Evolutionary conservation across 495 filamentous ascomycete genomes (phyloP).

Genomic region (Trichoderma orchidacearum): DNA sequence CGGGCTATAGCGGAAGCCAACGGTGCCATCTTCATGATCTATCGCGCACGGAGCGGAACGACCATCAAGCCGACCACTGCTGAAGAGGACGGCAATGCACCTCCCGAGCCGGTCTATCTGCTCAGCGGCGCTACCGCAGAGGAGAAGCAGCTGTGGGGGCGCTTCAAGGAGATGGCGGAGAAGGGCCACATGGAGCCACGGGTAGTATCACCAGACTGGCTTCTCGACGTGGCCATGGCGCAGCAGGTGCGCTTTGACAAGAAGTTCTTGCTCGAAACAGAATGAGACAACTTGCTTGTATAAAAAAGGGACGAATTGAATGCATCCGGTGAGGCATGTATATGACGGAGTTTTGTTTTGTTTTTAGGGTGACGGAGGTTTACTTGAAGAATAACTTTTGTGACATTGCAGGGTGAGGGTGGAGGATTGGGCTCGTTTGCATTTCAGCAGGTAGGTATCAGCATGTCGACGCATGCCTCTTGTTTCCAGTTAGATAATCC

Average conservation of each 20-base stretch:
- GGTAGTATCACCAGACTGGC: conserved; percentile 76
- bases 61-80: conserved; percentile 40
- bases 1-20: conserved; percentile 76
- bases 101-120: conserved; percentile 61
- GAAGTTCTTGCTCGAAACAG: conserved; percentile 34
- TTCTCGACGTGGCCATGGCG: conserved; percentile 76
- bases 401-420: no score
- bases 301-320: neutral
- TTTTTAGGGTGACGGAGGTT: no score
- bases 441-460: neutral
- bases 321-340: conserved; percentile 2
- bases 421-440: no score
- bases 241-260: conserved; percentile 57
- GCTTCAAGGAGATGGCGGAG: conserved; percentile 63
- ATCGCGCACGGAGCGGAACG: conserved; percentile 52
- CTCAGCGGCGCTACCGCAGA: conserved; percentile 47
- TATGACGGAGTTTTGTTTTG: conserved; percentile 10
- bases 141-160: conserved; percentile 65
- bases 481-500: neutral
- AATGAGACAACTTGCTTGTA: conserved; percentile 5
- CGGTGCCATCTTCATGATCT: conserved; percentile 70
- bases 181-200: conserved; percentile 57
- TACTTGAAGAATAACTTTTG: no score
- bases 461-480: neutral
- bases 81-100: conserved; percentile 41